phyloP scores from a whole-genome alignment of 2,329 filamentous ascomycete species.

The Aspergillus ustus region DNA sequence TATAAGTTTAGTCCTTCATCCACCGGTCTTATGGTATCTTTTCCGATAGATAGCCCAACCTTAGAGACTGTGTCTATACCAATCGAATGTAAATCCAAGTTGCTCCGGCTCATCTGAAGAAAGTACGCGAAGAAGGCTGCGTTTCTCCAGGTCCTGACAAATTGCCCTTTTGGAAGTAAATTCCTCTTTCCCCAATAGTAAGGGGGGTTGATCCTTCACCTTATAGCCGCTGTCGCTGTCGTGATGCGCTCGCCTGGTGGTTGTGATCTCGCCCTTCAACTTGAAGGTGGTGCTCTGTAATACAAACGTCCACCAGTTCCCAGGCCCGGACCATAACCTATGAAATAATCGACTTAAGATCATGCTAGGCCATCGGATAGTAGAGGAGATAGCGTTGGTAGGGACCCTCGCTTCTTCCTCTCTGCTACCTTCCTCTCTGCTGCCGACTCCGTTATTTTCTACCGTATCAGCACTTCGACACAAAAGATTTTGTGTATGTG shows the following conservation, averaged over 20 bases:
- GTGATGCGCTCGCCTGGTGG: conserved; percentile 4
- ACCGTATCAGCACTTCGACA: conserved; percentile 11
- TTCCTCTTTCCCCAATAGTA: conserved; percentile 6
- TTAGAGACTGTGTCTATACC: conserved; percentile 25
- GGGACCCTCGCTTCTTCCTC: background rate
- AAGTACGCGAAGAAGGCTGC: conserved; percentile 32
- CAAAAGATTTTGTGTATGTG: conserved; percentile 19
- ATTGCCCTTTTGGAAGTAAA: conserved; percentile 28
- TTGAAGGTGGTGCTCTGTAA: conserved; percentile 11
- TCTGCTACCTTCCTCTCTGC: background rate
- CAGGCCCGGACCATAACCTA: conserved; percentile 19
- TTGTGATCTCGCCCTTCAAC: conserved; percentile 14
- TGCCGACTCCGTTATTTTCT: conserved; percentile 14
- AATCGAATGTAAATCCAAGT: conserved; percentile 30
- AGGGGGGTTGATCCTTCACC: conserved; percentile 12
- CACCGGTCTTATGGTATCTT: too few species aligned
- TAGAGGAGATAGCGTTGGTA: background rate
- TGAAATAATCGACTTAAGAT: conserved; percentile 15
- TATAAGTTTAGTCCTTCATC: too few species aligned
- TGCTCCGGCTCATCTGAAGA: conserved; percentile 27
- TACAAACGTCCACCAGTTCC: conserved; percentile 10
- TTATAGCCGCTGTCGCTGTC: conserved; percentile 12
- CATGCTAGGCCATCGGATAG: background rate
- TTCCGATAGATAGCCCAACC: too few species aligned
- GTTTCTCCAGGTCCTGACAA: conserved; percentile 31